Base-by-base conservation (phyloP, 805 yeast species). In the Yarrowia sp. region DNA sequence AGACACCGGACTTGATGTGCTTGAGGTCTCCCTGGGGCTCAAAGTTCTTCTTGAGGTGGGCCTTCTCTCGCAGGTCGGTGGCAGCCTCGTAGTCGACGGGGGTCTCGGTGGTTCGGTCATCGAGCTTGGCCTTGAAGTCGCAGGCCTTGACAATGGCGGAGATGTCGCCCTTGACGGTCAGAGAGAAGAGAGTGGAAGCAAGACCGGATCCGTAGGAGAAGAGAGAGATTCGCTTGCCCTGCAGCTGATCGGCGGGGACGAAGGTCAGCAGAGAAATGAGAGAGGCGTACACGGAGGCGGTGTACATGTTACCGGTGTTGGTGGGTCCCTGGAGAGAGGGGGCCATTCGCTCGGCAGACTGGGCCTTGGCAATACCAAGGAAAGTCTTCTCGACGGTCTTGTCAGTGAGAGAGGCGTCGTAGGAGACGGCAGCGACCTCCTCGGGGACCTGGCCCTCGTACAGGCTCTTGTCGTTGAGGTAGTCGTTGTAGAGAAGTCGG, bases 201-300 rank as follows among this genome's bases (percentile, higher is more conserved):
- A 95, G 86, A 76, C 99, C 99, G 15, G 98, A 94, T 73, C 99
- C 99, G 79, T 95, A 95, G 20, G 99, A 95, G 83, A 93, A 95
- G 74, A 93, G 78, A 74, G 97, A 96, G 75, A 95, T 84, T 79
- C 97, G 87, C 83, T 92, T 91, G 74, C 85, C 85, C 79, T 88
- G 92, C 73, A 94, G 84, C 67, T 84, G 80, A 55, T 88, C 95
- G 67, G 85, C 84, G 52, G 91, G 93, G 70, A 89, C 89, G 76
- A 83, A 90, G 76, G 84, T 86, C 74, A 95, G 82, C 72, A 92
- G 81, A 14, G 98, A 94, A 39, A 94, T 84, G 69, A 95, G 84
- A 9, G 97, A 86, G 42, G 96, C 88, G 85, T 90, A 95, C 58
- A 92, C 87, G 42, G 97, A 91, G 71, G 93, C 98, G 53, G 98